Evolutionary conservation across 2,329 filamentous ascomycete genomes (phyloP), one percentile per base, ranked within the genome.

Genomic region (Laburnicola sp.): DNA sequence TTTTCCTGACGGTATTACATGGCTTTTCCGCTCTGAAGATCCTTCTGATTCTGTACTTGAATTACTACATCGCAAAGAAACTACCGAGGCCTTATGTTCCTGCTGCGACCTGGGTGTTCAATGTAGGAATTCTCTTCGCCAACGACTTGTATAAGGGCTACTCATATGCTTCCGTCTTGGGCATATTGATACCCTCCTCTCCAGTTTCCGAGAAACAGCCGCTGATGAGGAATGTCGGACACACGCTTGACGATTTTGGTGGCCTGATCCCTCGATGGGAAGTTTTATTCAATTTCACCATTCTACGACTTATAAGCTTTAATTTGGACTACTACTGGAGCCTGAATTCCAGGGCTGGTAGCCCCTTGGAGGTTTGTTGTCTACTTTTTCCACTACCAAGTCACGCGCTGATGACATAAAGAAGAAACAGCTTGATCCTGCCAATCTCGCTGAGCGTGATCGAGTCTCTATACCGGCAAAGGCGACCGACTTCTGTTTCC

Each of bases 291-390:
- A 99, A 99, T 67, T 85, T 99, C 55, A 97, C 93, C 2, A 87
- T 97, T 25, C 77, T 99, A 49, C 86, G 94, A 4, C 79, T 97
- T 41, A 91, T 99, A 64, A 97, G 93, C 71, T 99, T 96, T 81
- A 97, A 97, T 71, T 74, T 99, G 68, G 94, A 99, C 74, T 92
- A 96, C 71, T 93, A 96, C 71, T 99, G 94, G 93, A 94, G 89
- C 63, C 73, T 88, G 2, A 85, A 88, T 57, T 80, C 83, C 51
- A 76, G 78, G 23, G 75, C 82, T 26, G 56, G 53, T 27, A 92
- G 84, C 64, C 81, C 87, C 6, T 73, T 96, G 36, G 93, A 97
- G 86, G 94, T 97, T 83, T 70, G 83, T 75, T 3, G 4, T 21
- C 26, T 8, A 32, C 16, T 25, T 23, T 22, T 9, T 25, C 9